A percentile compares a stretch with the other conserved stretches of the same genome.
These are phyloP conservation scores for Thermothielavioides terrestris DNA, from an alignment of 495 filamentous ascomycete species.

Conservation along the genomic window DNA sequence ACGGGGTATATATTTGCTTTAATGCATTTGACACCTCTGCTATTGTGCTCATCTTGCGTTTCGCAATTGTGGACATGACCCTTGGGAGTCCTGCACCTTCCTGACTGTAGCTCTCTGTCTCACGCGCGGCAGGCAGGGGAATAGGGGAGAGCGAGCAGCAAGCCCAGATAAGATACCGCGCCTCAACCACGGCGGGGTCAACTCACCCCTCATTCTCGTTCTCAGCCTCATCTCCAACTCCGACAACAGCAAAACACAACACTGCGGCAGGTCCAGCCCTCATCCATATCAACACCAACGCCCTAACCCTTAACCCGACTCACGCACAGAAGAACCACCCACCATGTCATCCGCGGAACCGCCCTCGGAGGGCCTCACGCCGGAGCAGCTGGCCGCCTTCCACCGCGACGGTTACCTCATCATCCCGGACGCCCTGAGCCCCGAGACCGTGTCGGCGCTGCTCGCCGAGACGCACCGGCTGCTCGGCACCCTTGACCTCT, in stretches of 20 bases:
- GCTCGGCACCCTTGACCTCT: conserved; percentile 64
- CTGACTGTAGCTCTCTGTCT: too few relatives aligned
- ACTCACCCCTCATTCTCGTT: neutral
- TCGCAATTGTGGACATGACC: too few relatives aligned
- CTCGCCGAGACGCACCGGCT: conserved; percentile 64
- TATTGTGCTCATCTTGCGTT: too few relatives aligned
- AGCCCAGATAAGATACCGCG: neutral
- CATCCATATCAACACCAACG: too few relatives aligned
- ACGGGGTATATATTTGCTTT: too few relatives aligned
- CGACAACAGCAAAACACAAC: neutral
- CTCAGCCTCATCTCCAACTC: neutral
- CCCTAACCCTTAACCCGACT: neutral
- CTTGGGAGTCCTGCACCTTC: too few relatives aligned
- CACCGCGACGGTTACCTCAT: conserved; percentile 81
- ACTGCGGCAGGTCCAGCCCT: too few relatives aligned
- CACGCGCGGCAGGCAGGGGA: too few relatives aligned
- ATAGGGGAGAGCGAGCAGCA: too few relatives aligned
- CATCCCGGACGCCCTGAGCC: conserved; percentile 66
- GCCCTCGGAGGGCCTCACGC: conserved; percentile 48
- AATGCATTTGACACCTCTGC: too few relatives aligned
- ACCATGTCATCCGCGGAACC: neutral
- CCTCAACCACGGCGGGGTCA: conserved; percentile 4
- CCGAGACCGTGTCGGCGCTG: conserved; percentile 54
- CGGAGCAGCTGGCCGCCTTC: conserved; percentile 63
- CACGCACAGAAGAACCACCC: conserved; percentile 1